Percentiles rank a stretch among this genome's conserved stretches.
phyloP scores from a whole-genome alignment of 768 basidiomycete species.

The Leucosporidium creatinivorum region DNA sequence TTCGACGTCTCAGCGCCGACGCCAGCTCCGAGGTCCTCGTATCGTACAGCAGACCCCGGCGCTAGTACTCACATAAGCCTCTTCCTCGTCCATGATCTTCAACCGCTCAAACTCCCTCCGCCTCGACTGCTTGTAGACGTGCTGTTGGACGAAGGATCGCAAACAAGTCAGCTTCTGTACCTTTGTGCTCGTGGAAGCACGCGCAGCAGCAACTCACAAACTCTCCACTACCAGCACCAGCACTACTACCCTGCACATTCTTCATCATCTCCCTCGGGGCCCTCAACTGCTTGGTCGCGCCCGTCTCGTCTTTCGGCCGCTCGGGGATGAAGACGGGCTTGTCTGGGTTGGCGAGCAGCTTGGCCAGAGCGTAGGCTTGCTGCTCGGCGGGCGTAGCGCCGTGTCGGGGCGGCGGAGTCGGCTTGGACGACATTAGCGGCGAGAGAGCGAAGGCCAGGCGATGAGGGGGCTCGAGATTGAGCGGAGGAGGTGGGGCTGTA shows the following conservation, averaged over 20 bases:
- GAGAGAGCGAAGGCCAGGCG: no score
- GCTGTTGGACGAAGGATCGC: constrained; percentile 58
- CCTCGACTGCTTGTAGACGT: constrained; percentile 93
- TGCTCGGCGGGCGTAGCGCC: constrained; percentile 42
- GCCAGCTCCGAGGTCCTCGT: not conserved
- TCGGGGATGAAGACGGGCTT: constrained; percentile 72
- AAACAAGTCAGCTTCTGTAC: constrained; percentile 49
- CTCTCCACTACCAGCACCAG: constrained; percentile 83
- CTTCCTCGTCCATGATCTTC: constrained; percentile 77
- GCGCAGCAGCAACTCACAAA: constrained; percentile 2
- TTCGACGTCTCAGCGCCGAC: not conserved
- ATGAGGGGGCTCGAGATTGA: no score
- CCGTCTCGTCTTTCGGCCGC: constrained; percentile 51
- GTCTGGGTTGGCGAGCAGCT: constrained; percentile 77
- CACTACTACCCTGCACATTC: constrained; percentile 95
- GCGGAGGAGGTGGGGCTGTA: no score
- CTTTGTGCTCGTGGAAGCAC: not conserved
- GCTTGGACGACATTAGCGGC: not conserved
- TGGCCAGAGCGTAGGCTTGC: constrained; percentile 66
- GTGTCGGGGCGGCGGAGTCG: not conserved
- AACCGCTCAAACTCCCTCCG: constrained; percentile 91
- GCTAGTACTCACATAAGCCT: constrained; percentile 56
- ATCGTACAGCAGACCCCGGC: not conserved
- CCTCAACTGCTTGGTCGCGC: constrained; percentile 43
- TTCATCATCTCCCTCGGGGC: constrained; percentile 81